These are phyloP conservation scores for Populus hybrid DNA, from an alignment of 441 rosid genomes.

Conservation along the genomic window DNA sequence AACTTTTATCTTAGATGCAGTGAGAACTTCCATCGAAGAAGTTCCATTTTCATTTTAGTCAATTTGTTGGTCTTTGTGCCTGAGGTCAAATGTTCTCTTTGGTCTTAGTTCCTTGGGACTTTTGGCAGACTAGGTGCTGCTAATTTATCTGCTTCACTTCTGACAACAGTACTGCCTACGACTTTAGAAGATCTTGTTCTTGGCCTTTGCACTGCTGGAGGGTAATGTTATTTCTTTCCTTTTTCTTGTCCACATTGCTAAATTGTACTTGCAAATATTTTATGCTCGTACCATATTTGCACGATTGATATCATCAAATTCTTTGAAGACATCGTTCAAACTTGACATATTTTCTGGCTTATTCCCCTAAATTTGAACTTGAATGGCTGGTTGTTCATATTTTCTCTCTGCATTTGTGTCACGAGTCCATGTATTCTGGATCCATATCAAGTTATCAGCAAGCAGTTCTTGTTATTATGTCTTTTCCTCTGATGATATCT, in stretches of 20 bases:
- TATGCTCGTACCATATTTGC: not conserved
- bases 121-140: slow-evolving; percentile 92
- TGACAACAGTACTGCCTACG: slow-evolving; percentile 78
- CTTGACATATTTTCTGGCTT: not conserved
- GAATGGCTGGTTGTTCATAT: not conserved
- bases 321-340: not conserved
- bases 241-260: slow-evolving; percentile 3
- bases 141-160: slow-evolving; percentile 82
- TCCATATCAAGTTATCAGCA: not conserved
- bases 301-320: not conserved
- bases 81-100: slow-evolving; percentile 20
- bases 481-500: not conserved
- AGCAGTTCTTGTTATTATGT: not conserved
- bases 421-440: not conserved
- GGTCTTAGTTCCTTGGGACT: slow-evolving; percentile 65
- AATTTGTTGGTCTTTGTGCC: not conserved
- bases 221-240: slow-evolving; percentile 37
- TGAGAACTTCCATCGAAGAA: not conserved
- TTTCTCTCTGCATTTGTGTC: not conserved
- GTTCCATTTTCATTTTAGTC: not conserved
- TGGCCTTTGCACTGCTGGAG: slow-evolving; percentile 92
- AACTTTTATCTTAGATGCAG: not conserved
- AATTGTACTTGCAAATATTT: not conserved
- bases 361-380: not conserved
- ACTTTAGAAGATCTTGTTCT: slow-evolving; percentile 88